Percentiles rank a stretch among this genome's conserved stretches.
Evolutionary conservation across 306 rosid species (phyloP).

Genomic region (Alnus glutinosa): DNA sequence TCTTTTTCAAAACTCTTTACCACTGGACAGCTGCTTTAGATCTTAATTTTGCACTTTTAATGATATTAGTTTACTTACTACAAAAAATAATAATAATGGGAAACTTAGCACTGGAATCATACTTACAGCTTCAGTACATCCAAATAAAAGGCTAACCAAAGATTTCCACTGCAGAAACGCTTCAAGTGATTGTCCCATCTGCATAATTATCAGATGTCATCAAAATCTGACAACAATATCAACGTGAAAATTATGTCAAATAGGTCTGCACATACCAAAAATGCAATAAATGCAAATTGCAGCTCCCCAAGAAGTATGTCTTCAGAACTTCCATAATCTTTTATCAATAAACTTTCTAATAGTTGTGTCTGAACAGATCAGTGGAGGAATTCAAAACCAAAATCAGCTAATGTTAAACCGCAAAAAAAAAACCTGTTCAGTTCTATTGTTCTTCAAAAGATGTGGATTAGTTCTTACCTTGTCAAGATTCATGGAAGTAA

Average conservation of each 20-base stretch:
- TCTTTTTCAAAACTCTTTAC: too few relatives aligned
- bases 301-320: slow-evolving; percentile 84
- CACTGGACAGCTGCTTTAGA: too few relatives aligned
- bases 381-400: slow-evolving; percentile 24
- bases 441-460: not conserved
- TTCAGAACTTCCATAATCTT: slow-evolving; percentile 83
- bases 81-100: not conserved
- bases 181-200: slow-evolving; percentile 98
- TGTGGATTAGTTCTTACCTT: slow-evolving; percentile 46
- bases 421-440: not conserved
- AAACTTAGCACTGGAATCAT: slow-evolving; percentile 7
- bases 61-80: too few relatives aligned
- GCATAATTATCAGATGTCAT: slow-evolving; percentile 33
- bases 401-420: slow-evolving; percentile 20
- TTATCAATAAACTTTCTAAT: slow-evolving; percentile 63
- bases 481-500: slow-evolving; percentile 86
- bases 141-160: slow-evolving; percentile 74
- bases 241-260: slow-evolving; percentile 11
- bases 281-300: slow-evolving; percentile 82
- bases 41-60: too few relatives aligned
- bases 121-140: slow-evolving; percentile 89
- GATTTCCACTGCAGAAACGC: slow-evolving; percentile 94
- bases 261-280: slow-evolving; percentile 54
- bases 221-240: slow-evolving; percentile 13
- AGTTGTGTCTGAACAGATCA: slow-evolving; percentile 61